Conservation (phyloP, 73 alveolate species). For the Paramecium caudatum region DNA sequence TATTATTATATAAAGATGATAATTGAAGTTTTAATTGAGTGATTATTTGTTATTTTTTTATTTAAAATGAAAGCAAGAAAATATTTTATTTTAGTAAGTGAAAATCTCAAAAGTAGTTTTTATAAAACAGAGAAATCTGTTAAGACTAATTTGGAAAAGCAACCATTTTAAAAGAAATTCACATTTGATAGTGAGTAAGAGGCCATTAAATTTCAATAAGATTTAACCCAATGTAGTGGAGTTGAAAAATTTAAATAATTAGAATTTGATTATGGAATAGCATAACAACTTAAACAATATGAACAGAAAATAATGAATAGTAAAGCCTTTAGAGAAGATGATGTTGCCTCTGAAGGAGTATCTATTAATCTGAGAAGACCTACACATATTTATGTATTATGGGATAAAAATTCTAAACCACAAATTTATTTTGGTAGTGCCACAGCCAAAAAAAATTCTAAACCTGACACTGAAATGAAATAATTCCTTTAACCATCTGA, state of each 20-base stretch:
- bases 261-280: background rate
- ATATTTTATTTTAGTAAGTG: background rate
- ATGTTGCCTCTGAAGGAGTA: background rate
- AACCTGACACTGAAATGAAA: background rate
- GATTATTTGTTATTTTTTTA: too few relatives aligned
- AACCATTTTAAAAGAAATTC: background rate
- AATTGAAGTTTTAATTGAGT: too few relatives aligned
- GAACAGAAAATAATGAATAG: background rate
- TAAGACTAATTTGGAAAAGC: background rate
- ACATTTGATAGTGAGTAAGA: background rate
- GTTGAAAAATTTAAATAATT: background rate
- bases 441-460: conserved; percentile 7
- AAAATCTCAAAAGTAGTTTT: background rate
- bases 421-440: background rate
- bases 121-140: background rate
- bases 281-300: background rate
- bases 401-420: conserved; percentile 7
- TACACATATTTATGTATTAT: conserved; percentile 4
- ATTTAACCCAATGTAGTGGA: background rate
- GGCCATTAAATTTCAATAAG: background rate
- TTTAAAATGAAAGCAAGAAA: background rate
- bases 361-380: background rate
- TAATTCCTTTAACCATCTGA: background rate
- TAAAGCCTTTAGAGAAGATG: background rate
- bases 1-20: too few relatives aligned